Base-by-base conservation (phyloP, 108 stramenopile species). In the Pseudonitzschia delicatissima region DNA sequence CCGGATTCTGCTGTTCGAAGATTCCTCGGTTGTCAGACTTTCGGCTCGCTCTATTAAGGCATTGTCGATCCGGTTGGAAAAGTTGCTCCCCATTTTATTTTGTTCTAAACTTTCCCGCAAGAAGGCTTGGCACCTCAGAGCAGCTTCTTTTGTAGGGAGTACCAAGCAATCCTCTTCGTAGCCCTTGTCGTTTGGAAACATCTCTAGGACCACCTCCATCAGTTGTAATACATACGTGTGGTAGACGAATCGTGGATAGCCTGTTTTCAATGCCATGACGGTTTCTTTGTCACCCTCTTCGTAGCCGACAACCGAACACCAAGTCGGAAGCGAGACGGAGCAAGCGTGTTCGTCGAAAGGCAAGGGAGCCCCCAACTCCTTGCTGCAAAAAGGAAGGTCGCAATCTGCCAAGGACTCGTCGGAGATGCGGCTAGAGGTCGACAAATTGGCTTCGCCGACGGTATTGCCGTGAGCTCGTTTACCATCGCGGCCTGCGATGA, bases 221-320 rank as follows among this genome's bases (percentile, higher is more conserved):
- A 87, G 64, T 48, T 82, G 75, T 32, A 77, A 34, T 33, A 87
- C 64, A 65, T 82, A 82, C 2, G 87, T 83, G 71, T 87, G 87
- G 50, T 87, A 87, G 25, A 87, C 83, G 66, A 87, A 87, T 6
- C 87, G 78, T 12, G 87, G 87, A 65, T 87, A 87, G 8, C 87
- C 74, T 75, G 81, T 80, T 64, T 72, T 82, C 80, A 95, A 36
- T 57, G 74, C 74, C 62, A 61, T 40, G 31, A 75, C 68, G 47
- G 83, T 68, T 62, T 72, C 36, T 62, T 83, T 40, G 73, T 84
- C 73, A 53, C 91, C 94, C 66, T 84, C 83, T 73, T 84, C 83
- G 69, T 84, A 84, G 12, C 83, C 83, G 12, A 84, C 83, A 9
- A 84, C 83, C 18, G 73, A 71, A 40, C 67, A 69, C 83, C 83